Evolutionary conservation across 306 rosid species (phyloP), one percentile per base, ranked within the genome.

Genomic region (Cicer pinnatifidum): DNA sequence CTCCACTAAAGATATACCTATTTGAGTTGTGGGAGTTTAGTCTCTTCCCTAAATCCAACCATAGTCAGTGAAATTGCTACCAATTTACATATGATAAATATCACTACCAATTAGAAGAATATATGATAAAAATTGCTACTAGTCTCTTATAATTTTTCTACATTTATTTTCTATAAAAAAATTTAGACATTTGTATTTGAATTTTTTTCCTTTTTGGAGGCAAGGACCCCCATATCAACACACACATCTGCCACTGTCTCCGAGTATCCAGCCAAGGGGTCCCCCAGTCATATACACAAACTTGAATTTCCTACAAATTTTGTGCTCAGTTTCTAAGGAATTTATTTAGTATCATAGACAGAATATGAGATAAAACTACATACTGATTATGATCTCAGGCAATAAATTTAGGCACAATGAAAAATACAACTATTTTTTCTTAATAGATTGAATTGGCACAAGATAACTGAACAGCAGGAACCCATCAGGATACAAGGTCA

Each of bases 391-490:
- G 48, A 44, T 37, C 47, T 19, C 35, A 52, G 52, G 5, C 75
- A 64, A 67, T 63, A 73, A 23, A 66, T 8, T 65, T 54, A 10
- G 28, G 58, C 43, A 19, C 39, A 72, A 11, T 44, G 43, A 50
- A 39, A 13, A 15, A 46, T 19, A 67, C 12, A 77, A 37, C 19
- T 54, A 72, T 38, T 47, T 48, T 8, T 23, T 59, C 50, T 38
- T 17, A 58, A 61, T 43, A 40, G 46, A 67, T 69, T 39, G 76
- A 58, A 51, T 16, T 44, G 39, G 53, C 53, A 63, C 47, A 73
- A 16, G 19, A 80, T 20, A 20, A 73, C 7, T 52, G 16, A 41
- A 70, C 40, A 37, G 37, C 6, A 61, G 13, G 51, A 76, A 64
- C 39, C 75, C 44, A 64, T 60, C 46, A 16, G 48, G 40, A 66